Conservation (phyloP, 495 filamentous ascomycete species). For the Aspergillus indologenus region DNA sequence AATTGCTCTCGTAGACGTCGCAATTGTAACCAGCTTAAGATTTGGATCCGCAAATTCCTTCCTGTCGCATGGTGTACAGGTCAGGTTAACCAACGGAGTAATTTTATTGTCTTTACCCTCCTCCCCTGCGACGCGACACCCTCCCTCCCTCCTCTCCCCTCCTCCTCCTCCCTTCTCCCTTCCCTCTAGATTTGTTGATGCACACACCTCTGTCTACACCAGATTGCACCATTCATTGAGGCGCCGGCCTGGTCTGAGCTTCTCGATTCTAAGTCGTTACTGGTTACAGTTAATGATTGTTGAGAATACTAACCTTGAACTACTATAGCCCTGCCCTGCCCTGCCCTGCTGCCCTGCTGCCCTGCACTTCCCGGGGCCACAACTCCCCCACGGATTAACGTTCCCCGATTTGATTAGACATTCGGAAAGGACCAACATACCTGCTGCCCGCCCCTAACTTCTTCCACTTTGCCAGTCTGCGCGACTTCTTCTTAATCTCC, state of each 20-base stretch:
- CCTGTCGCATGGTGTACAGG: neutral
- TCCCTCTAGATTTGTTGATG: no score
- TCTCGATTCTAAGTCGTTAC: neutral
- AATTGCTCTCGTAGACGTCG: neutral
- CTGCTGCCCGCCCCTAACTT: slow-evolving; percentile 22
- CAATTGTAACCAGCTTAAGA: neutral
- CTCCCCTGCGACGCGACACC: neutral
- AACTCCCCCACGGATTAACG: slow-evolving; percentile 24
- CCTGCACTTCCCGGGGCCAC: neutral
- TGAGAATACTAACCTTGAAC: neutral
- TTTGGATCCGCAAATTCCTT: neutral
- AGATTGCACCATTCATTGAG: neutral
- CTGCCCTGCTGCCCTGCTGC: no score
- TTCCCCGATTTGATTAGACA: slow-evolving; percentile 24
- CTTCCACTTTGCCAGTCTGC: slow-evolving; percentile 1
- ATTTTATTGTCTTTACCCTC: neutral
- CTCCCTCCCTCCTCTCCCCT: no score
- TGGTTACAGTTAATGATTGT: neutral
- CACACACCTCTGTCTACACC: neutral
- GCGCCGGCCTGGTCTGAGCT: neutral
- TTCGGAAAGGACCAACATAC: slow-evolving; percentile 25
- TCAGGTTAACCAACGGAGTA: no score
- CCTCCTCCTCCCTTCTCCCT: no score
- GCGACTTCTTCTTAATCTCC: slow-evolving; percentile 1
- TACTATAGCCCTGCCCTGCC: neutral